These are phyloP conservation scores for Didymella arachidicola DNA, from an alignment of 2,329 filamentous ascomycete species.

Conservation along the genomic window DNA sequence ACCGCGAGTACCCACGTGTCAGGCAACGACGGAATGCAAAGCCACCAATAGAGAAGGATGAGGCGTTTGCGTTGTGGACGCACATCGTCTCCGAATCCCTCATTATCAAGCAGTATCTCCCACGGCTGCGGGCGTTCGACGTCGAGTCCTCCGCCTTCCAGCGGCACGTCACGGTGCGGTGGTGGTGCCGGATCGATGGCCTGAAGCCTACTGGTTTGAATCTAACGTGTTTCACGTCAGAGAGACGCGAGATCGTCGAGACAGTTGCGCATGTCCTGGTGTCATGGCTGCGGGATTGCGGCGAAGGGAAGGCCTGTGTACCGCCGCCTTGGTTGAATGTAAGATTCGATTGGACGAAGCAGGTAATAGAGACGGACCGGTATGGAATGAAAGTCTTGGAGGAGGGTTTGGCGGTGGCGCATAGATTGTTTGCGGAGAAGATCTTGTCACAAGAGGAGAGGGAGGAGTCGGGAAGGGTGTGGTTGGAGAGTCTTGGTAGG, in stretches of 20 bases:
- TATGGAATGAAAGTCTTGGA: neutral
- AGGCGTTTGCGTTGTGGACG: neutral
- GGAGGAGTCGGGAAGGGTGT: neutral
- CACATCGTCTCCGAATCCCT: neutral
- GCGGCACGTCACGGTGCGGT: neutral
- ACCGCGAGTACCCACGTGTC: neutral
- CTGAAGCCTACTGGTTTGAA: neutral
- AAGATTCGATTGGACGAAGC: neutral
- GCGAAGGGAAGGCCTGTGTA: neutral
- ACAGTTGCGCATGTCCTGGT: neutral
- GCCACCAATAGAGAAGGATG: neutral
- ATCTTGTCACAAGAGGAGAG: neutral
- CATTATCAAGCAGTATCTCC: neutral
- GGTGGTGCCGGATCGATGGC: neutral
- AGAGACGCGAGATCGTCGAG: neutral
- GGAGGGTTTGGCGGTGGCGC: neutral
- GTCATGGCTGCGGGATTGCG: neutral
- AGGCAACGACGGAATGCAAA: too few species aligned
- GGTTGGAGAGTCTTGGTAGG: neutral
- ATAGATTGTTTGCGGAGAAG: neutral
- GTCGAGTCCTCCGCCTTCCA: neutral
- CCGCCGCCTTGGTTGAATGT: neutral
- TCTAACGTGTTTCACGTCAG: too few species aligned
- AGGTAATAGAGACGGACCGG: neutral
- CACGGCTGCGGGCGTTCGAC: neutral